Base-by-base conservation (phyloP, 2,329 filamentous ascomycete genomes). In the Colletotrichum destructivum region DNA sequence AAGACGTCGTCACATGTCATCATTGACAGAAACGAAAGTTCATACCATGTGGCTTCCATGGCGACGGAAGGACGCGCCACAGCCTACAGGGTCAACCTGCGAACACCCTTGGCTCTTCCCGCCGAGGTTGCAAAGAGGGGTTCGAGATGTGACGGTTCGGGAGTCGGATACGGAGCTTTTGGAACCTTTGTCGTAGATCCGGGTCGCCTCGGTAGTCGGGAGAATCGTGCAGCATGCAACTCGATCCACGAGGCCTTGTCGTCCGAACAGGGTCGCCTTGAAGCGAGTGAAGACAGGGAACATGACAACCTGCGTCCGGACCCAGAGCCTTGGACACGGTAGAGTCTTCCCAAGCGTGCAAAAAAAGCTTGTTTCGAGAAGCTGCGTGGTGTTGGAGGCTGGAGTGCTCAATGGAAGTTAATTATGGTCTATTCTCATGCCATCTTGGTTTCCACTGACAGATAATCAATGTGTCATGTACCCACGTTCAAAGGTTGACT, bases 381-480 rank as follows among this genome's bases (percentile, higher is more conserved):
- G 18, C 31, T 38, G 26, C 31, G 52, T 13, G 31, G 51, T 18
- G n/a, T 8, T 38, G 6, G 31, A 21, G 9, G 26, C 16, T n/a
- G 26, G 16, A 18, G 23, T 11, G 51, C 23, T 15, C 31, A 18
- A 35, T 35, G 9, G 31, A 35, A 35, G 31, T 35, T 9, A 11
- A 18, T 16, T 6, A 4, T 7, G 18, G 4, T n/a, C 2, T 2
- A 8, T 4, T 26, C 5, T 4, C 31, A 8, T 2, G 5, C 11
- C 21, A 18, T 12, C 52, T 55, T 21, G 4, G 3, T 16, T 6
- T 7, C 7, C 31, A 11, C 31, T 35, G 1, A 0, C 0, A 35
- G 8, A 15, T n/a, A 1, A 13, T 7, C 0, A 1, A 4, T 16
- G 9, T 13, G 11, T 7, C 4, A 7, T 47, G 6, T 7, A 2